Conservation (phyloP, 2,329 filamentous ascomycete genomes). For the Thelonectria blattea region DNA sequence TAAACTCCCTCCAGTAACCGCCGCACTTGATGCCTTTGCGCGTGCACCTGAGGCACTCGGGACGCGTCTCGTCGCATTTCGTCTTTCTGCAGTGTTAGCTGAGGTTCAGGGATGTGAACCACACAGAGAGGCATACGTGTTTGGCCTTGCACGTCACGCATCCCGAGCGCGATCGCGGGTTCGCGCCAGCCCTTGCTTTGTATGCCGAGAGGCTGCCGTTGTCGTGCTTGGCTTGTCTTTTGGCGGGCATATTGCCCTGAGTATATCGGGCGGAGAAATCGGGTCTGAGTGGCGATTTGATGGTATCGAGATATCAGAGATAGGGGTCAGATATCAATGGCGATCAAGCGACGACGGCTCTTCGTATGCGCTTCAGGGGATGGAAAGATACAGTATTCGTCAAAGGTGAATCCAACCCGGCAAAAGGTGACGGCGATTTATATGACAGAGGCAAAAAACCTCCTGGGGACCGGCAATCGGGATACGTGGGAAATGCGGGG, state of each 20-base stretch:
- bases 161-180: constrained; percentile 36
- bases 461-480: not conserved
- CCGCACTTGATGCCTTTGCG: constrained; percentile 39
- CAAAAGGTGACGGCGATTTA: not conserved
- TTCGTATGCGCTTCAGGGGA: too few relatives aligned
- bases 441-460: not conserved
- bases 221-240: constrained; percentile 5
- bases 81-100: constrained; percentile 29
- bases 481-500: constrained; percentile 20
- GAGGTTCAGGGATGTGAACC: not conserved
- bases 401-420: too few relatives aligned
- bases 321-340: not conserved
- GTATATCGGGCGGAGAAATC: not conserved
- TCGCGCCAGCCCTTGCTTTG: constrained; percentile 16
- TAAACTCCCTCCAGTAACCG: constrained; percentile 42
- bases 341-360: not conserved
- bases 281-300: not conserved
- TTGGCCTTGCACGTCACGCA: constrained; percentile 40
- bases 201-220: constrained; percentile 9
- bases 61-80: constrained; percentile 42
- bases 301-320: not conserved
- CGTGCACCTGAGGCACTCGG: constrained; percentile 36
- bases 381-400: too few relatives aligned
- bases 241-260: constrained; percentile 12
- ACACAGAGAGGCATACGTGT: constrained; percentile 22